Evolutionary conservation across 306 rosid genomes (phyloP).

Genomic region (Cicer yamashitae): DNA sequence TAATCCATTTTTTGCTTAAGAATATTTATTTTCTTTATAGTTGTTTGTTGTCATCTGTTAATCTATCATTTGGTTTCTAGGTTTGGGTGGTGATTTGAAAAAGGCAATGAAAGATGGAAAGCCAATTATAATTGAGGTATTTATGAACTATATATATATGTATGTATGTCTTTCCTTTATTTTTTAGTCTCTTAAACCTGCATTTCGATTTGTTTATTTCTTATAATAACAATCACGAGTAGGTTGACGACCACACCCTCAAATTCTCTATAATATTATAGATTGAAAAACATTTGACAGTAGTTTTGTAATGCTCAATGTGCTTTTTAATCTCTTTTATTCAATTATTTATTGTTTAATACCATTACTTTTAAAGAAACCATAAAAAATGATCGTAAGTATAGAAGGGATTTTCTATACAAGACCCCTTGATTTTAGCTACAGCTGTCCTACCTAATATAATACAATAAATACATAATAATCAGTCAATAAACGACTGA

Average conservation of each 20-base stretch:
- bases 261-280: background rate
- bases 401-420: background rate
- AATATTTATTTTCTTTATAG: slow-evolving; percentile 18
- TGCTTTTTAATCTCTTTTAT: background rate
- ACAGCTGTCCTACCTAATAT: too few species aligned
- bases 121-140: slow-evolving; percentile 94
- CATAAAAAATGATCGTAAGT: background rate
- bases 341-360: background rate
- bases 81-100: slow-evolving; percentile 97
- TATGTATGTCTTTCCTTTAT: background rate
- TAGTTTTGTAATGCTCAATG: background rate
- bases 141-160: background rate
- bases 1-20: background rate
- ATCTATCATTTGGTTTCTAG: slow-evolving; percentile 56
- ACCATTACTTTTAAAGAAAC: background rate
- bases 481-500: too few species aligned
- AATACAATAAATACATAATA: too few species aligned
- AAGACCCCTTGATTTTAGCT: too few species aligned
- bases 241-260: background rate
- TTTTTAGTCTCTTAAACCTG: background rate
- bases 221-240: slow-evolving; percentile 5
- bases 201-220: slow-evolving; percentile 9
- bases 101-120: slow-evolving; percentile 99
- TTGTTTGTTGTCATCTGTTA: slow-evolving; percentile 1
- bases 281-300: background rate